Percentiles rank a stretch among this genome's conserved stretches.
Conservation (phyloP, 2,329 filamentous ascomycete species). For the Neofusicoccum sp. region DNA sequence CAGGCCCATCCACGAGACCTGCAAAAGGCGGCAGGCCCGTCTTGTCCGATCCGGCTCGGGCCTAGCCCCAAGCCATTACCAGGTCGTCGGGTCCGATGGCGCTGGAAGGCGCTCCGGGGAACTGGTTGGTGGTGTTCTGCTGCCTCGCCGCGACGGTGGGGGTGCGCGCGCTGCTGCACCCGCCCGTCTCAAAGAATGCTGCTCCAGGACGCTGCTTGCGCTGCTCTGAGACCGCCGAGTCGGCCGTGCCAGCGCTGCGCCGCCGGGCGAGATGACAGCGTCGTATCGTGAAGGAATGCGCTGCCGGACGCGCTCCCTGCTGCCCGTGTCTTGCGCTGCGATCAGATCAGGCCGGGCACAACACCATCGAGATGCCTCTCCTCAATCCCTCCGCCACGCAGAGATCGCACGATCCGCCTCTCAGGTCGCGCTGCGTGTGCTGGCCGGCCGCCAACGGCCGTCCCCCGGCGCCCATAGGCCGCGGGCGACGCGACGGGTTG, state of each 20-base stretch:
- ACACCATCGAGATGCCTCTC: background rate
- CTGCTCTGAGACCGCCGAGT: constrained; percentile 6
- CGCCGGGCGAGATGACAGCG: constrained; percentile 5
- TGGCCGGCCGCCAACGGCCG: background rate
- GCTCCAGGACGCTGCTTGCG: background rate
- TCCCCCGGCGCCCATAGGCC: background rate
- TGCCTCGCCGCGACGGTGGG: background rate
- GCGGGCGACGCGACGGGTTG: background rate
- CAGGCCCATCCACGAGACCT: constrained; percentile 17
- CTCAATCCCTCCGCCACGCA: background rate
- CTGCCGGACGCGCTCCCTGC: constrained; percentile 1
- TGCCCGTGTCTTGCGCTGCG: background rate
- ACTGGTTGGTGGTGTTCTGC: constrained; percentile 13
- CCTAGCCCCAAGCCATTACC: constrained; percentile 15
- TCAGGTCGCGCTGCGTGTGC: background rate
- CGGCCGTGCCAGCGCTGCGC: background rate
- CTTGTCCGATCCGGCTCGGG: constrained; percentile 1
- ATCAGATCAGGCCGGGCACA: background rate
- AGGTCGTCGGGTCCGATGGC: constrained; percentile 11
- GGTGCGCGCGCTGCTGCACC: too few relatives aligned
- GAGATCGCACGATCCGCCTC: background rate
- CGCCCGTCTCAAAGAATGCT: too few relatives aligned
- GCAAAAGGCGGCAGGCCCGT: constrained; percentile 15
- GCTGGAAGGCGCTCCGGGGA: background rate
- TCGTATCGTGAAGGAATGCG: constrained; percentile 16